Evolutionary conservation across 441 rosid genomes (phyloP).

Genomic region (Geranium incanum): DNA sequence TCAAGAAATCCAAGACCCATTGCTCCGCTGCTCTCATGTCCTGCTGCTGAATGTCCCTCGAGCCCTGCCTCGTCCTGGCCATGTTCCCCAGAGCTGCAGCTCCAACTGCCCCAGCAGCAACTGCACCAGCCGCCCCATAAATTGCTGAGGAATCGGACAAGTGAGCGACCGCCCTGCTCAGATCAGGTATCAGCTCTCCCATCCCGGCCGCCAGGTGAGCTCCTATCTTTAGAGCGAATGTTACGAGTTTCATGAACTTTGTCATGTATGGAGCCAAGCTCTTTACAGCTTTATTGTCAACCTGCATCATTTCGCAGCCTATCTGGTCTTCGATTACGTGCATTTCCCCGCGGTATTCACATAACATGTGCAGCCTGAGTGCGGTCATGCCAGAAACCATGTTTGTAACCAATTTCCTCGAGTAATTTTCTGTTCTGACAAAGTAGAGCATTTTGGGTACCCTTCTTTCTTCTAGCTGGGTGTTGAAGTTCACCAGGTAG

Average conservation of each 20-base stretch:
- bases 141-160: slow-evolving; percentile 54
- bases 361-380: slow-evolving; percentile 78
- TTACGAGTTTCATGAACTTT: slow-evolving; percentile 70
- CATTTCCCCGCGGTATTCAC: slow-evolving; percentile 81
- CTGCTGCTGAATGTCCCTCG: slow-evolving; percentile 47
- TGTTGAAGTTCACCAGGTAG: slow-evolving; percentile 79
- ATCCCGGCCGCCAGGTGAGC: slow-evolving; percentile 86
- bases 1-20: slow-evolving; percentile 76
- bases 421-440: slow-evolving; percentile 69
- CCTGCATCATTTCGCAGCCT: slow-evolving; percentile 88
- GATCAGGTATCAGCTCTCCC: slow-evolving; percentile 92
- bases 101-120: slow-evolving; percentile 63
- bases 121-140: slow-evolving; percentile 76
- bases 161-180: slow-evolving; percentile 75
- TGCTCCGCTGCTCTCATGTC: slow-evolving; percentile 80
- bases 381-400: slow-evolving; percentile 78
- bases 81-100: slow-evolving; percentile 45
- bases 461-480: slow-evolving; percentile 77
- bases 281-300: slow-evolving; percentile 64
- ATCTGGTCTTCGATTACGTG: slow-evolving; percentile 83
- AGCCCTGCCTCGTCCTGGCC: slow-evolving; percentile 31
- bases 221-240: slow-evolving; percentile 88
- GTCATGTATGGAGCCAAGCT: slow-evolving; percentile 80
- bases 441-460: slow-evolving; percentile 93
- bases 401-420: slow-evolving; percentile 70